phyloP scores from a whole-genome alignment of 164 flowering plant genomes.

The Tinospora cordifolia region DNA sequence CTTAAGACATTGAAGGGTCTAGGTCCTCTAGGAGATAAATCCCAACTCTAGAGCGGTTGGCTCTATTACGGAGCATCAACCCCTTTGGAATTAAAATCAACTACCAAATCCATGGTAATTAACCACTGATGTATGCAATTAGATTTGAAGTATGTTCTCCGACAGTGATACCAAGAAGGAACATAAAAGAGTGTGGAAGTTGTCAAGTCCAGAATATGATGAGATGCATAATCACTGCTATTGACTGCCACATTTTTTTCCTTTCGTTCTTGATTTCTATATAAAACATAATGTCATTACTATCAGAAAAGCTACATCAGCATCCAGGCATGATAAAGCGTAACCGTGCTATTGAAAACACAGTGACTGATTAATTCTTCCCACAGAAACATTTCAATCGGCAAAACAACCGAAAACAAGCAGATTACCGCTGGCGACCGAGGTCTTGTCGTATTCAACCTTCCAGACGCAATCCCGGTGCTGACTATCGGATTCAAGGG shows the following conservation, averaged over 20 bases:
- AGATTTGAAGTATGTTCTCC: background rate
- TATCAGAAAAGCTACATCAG: too few species aligned
- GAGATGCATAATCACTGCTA: too few species aligned
- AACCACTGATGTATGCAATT: background rate
- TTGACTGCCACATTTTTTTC: too few species aligned
- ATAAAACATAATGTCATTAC: too few species aligned
- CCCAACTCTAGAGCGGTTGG: background rate
- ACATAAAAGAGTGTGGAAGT: too few species aligned
- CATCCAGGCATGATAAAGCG: too few species aligned
- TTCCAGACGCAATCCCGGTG: constrained; percentile 45
- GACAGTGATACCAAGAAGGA: background rate
- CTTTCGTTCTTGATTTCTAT: too few species aligned
- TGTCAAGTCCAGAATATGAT: too few species aligned
- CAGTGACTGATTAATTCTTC: background rate
- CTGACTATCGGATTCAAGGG: constrained; percentile 25
- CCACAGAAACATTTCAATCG: background rate
- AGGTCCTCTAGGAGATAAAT: too few species aligned
- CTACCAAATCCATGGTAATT: background rate
- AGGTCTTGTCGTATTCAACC: constrained; percentile 23
- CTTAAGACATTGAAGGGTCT: too few species aligned
- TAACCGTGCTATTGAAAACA: background rate
- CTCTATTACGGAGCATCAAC: background rate
- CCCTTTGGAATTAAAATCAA: background rate
- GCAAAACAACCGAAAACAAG: background rate
- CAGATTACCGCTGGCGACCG: constrained; percentile 48